These are phyloP conservation scores for Tolypocladium ovalisporum DNA, from an alignment of 2,329 filamentous ascomycete species.

Conservation along the genomic window DNA sequence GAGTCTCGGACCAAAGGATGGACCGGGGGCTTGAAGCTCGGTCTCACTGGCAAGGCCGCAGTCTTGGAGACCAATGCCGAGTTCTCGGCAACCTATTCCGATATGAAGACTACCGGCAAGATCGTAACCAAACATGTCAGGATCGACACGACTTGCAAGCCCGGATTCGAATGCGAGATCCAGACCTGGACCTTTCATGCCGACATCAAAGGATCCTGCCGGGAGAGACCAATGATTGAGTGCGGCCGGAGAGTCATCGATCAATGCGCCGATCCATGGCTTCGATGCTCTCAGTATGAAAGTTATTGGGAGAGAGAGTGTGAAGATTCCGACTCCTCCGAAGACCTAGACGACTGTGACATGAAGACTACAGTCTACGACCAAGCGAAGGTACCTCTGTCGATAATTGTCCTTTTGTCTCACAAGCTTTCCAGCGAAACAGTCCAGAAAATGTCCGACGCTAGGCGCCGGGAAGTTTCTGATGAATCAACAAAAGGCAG, in stretches of 20 bases:
- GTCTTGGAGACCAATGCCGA: not conserved
- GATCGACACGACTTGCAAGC: not conserved
- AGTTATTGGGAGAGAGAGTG: not conserved
- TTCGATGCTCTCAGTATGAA: not conserved
- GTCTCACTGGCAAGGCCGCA: not conserved
- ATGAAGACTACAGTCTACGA: not conserved
- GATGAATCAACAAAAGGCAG: not conserved
- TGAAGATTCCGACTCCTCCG: too few species aligned
- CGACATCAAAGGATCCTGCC: not conserved
- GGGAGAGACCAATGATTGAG: not conserved
- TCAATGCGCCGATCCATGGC: not conserved
- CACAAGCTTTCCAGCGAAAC: not conserved
- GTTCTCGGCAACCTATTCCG: not conserved
- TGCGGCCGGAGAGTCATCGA: not conserved
- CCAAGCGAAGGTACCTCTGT: not conserved
- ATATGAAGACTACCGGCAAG: not conserved
- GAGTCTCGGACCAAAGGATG: not conserved
- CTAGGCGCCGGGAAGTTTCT: not conserved
- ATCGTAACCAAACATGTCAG: not conserved
- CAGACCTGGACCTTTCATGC: not conserved
- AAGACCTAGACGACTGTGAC: not conserved
- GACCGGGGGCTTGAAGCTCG: not conserved
- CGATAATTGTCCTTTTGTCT: not conserved
- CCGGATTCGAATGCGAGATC: not conserved
- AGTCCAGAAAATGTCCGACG: not conserved